Evolutionary conservation across 129 eudicot species (phyloP).

Genomic region (Smallanthus sonchifolius): DNA sequence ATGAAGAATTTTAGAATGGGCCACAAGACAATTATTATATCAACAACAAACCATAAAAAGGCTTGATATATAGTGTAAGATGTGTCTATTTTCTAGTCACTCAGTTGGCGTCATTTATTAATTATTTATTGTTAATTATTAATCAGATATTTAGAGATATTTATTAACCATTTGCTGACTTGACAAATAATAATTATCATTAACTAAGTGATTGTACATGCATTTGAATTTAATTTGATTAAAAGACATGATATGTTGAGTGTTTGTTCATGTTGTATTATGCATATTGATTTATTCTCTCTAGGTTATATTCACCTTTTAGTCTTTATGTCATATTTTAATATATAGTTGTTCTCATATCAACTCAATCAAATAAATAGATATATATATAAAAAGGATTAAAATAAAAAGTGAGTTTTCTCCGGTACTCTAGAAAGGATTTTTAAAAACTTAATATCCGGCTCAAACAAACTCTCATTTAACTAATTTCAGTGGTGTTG

Average conservation of each 20-base stretch:
- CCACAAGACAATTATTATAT: slow-evolving; percentile 32
- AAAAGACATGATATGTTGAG: not conserved
- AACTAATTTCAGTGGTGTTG: too few species aligned
- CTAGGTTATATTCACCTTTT: too few species aligned
- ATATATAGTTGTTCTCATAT: too few species aligned
- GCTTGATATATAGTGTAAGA: slow-evolving; percentile 29
- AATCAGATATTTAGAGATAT: not conserved
- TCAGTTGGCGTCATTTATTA: not conserved
- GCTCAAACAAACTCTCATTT: too few species aligned
- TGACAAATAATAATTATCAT: slow-evolving; percentile 1
- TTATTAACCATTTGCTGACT: slow-evolving; percentile 5
- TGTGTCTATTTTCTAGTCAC: slow-evolving; percentile 31
- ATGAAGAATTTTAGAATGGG: slow-evolving; percentile 21
- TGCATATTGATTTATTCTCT: too few species aligned
- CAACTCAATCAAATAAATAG: too few species aligned
- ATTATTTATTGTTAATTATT: slow-evolving; percentile 3
- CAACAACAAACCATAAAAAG: slow-evolving; percentile 23
- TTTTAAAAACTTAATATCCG: too few species aligned
- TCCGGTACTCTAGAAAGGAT: too few species aligned
- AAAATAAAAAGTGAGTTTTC: too few species aligned
- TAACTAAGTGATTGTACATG: not conserved
- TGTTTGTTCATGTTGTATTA: too few species aligned
- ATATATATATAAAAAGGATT: too few species aligned
- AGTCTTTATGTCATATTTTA: too few species aligned
- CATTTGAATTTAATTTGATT: not conserved